Base-by-base conservation (phyloP, 257 asterid species). In the Solanum rostratum region DNA sequence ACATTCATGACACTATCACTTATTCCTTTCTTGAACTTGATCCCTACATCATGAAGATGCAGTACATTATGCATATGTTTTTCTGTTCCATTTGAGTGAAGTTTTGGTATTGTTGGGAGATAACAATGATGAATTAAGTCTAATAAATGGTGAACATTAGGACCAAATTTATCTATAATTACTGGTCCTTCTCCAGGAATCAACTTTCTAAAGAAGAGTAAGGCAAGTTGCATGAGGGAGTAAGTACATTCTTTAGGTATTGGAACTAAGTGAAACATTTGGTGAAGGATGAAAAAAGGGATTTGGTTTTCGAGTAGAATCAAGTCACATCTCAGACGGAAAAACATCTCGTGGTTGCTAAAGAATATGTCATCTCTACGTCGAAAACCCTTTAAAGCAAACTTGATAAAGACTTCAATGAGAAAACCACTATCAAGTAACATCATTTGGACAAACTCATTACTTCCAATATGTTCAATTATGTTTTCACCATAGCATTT, bases 361-460 rank as follows among this genome's bases (percentile, higher is more conserved):
- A 90, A 91, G 55, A 80, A 86, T 0, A 88, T 87, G n/a, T 91
- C 93, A 39, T 92, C 96, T 73, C 92, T 84, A 10, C 96, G 91
- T n/a, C 93, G 87, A 82, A 90, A 59, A 11, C 80, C 88, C 86
- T 70, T 73, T 81, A 89, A 5, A 2, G 85, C 60, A 39, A 68
- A 84, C 81, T 84, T 89, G 3, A 91, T 88, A 73, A 92, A 86
- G 20, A 92, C 88, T 87, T 92, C 94, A 86, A 92, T 87, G 45
- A 92, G 63, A 89, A 91, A 92, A 57, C 94, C 86, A 6, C 90
- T 90, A 50, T 92, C 96, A 20, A 91, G 78, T 6, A 92, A 70
- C 86, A 92, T 46, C 89, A 90, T 86, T 55, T 90, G 89, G 2
- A 92, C 84, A 16, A 92, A 88, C 54, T 80, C 79, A 62, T 90